Evolutionary conservation across 345 rosid genomes (phyloP).

Genomic region (Clausena lansium): DNA sequence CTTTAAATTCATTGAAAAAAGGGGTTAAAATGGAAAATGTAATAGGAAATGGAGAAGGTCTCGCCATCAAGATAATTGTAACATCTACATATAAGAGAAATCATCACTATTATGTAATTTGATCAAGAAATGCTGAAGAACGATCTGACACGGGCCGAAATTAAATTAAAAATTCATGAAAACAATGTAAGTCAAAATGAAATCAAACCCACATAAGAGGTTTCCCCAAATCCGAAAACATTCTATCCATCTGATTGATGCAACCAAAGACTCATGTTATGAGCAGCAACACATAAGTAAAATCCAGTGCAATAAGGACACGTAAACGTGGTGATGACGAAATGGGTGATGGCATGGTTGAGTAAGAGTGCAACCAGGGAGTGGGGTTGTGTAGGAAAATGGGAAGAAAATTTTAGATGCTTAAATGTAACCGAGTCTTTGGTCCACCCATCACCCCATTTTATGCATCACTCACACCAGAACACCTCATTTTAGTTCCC

Average conservation of each 20-base stretch:
- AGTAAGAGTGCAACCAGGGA: conserved; percentile 64
- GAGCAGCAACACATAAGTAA: neutral
- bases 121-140: neutral
- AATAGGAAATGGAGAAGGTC: no score
- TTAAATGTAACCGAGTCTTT: conserved; percentile 20
- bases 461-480: conserved; percentile 24
- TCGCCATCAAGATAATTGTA: no score
- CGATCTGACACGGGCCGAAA: neutral
- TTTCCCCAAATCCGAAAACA: neutral
- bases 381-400: conserved; percentile 50
- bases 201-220: neutral
- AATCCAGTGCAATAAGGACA: conserved; percentile 20
- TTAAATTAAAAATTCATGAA: neutral
- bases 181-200: neutral
- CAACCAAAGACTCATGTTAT: neutral
- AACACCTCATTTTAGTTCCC: conserved; percentile 48
- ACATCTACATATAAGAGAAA: no score
- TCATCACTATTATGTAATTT: no score
- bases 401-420: conserved; percentile 24
- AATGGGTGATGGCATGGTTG: conserved; percentile 64
- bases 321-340: conserved; percentile 68
- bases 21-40: no score
- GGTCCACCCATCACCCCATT: conserved; percentile 38
- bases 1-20: no score
- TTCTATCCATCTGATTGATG: neutral